These are phyloP conservation scores for Monosporascus ibericus DNA, from an alignment of 2,329 filamentous ascomycete species.

Conservation along the genomic window DNA sequence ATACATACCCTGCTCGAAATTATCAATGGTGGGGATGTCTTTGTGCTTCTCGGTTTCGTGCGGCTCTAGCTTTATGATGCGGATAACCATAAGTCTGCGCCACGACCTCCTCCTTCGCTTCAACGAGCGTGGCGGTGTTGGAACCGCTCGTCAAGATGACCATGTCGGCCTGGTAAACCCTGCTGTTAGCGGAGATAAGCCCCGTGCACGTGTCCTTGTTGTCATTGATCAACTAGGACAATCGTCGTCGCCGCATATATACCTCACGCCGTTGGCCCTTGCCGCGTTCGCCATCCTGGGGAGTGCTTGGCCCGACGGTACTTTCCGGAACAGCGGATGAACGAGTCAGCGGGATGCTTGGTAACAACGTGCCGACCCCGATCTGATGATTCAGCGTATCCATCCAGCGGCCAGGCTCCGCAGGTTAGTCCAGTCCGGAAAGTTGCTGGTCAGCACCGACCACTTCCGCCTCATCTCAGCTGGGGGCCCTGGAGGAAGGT, in stretches of 20 bases:
- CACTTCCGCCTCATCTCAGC: slow-evolving; percentile 31
- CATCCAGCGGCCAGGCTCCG: slow-evolving; percentile 3
- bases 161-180: slow-evolving; percentile 47
- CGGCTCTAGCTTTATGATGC: slow-evolving; percentile 54
- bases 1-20: slow-evolving; percentile 14
- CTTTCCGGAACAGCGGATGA: slow-evolving; percentile 6
- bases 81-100: slow-evolving; percentile 58
- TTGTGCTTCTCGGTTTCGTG: slow-evolving; percentile 49
- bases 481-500: slow-evolving; percentile 31
- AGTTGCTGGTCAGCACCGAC: slow-evolving; percentile 20
- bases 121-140: slow-evolving; percentile 57
- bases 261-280: slow-evolving; percentile 18
- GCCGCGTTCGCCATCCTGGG: slow-evolving; percentile 26
- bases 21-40: slow-evolving; percentile 29
- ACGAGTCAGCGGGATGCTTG: no score
- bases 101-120: slow-evolving; percentile 55
- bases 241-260: slow-evolving; percentile 20
- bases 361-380: no score
- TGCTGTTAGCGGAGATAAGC: slow-evolving; percentile 42
- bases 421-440: slow-evolving; percentile 23
- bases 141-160: slow-evolving; percentile 62
- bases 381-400: no score
- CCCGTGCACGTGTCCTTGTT: slow-evolving; percentile 29
- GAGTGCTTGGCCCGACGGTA: slow-evolving; percentile 20
- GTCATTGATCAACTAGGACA: slow-evolving; percentile 19